These are phyloP conservation scores for sweet orange (Citrus sinensis) DNA, from an alignment of 345 rosid genomes.

Conservation along the genomic window DNA sequence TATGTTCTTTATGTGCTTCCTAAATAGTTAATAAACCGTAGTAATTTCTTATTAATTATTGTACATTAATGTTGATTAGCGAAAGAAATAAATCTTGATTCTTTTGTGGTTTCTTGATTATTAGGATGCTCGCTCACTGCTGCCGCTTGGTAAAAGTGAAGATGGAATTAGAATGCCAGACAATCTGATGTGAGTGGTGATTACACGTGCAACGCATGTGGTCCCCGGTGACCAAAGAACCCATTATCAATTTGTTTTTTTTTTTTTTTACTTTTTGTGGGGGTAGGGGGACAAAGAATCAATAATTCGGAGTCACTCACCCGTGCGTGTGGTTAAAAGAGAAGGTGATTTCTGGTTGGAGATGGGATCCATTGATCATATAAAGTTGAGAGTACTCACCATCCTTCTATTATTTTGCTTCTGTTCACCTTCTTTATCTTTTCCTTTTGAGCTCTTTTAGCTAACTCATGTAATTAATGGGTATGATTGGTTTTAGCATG, in stretches of 20 bases:
- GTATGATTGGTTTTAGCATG: constrained; percentile 1
- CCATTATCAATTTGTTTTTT: neutral
- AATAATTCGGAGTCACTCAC: neutral
- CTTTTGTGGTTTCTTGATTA: too few species aligned
- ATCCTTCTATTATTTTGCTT: neutral
- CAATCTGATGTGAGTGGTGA: constrained; percentile 13
- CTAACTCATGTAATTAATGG: neutral
- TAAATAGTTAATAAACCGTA: too few species aligned
- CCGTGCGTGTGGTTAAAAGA: constrained; percentile 25
- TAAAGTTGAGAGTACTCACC: neutral
- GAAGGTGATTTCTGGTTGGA: neutral
- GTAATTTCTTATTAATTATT: too few species aligned
- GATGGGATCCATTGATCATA: neutral
- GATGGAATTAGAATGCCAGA: neutral
- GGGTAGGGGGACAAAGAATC: constrained; percentile 6
- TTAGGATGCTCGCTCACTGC: too few species aligned
- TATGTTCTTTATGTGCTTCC: too few species aligned
- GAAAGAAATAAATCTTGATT: too few species aligned
- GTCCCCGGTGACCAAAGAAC: neutral
- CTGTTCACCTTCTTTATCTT: neutral
- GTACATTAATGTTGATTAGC: too few species aligned
- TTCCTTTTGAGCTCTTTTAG: neutral
- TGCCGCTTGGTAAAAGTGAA: too few species aligned
- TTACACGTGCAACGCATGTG: constrained; percentile 31
- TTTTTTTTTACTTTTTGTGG: neutral